phyloP scores from a whole-genome alignment of 371 early-diverging fungal genomes.

The Syncephalastrum contaminatum region DNA sequence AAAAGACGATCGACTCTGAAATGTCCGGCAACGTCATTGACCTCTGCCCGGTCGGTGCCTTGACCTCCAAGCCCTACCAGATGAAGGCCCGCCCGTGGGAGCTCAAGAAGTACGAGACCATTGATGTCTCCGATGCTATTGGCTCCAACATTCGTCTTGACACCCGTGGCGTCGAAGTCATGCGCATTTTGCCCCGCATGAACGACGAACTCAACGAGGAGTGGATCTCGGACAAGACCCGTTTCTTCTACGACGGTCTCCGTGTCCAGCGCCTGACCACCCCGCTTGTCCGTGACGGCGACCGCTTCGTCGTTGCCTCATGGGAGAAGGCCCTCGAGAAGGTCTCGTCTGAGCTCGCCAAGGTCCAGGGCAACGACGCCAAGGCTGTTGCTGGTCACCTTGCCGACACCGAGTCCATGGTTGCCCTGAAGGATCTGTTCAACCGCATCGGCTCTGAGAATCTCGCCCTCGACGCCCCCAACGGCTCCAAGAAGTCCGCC shows the following conservation, averaged over 20 bases:
- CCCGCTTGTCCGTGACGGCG: slow-evolving; percentile 85
- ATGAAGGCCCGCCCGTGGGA: slow-evolving; percentile 97
- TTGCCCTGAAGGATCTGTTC: slow-evolving; percentile 91
- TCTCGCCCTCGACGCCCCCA: slow-evolving; percentile 73
- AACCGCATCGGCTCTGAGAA: slow-evolving; percentile 87
- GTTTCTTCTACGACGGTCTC: slow-evolving; percentile 94
- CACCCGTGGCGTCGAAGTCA: slow-evolving; percentile 94
- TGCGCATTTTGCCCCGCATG: slow-evolving; percentile 92
- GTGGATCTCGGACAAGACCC: slow-evolving; percentile 98
- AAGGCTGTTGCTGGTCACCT: slow-evolving; percentile 92
- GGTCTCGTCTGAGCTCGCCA: slow-evolving; percentile 67
- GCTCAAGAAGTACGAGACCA: slow-evolving; percentile 91
- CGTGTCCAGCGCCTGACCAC: slow-evolving; percentile 93
- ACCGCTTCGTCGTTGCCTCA: slow-evolving; percentile 78
- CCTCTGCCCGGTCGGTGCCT: slow-evolving; percentile 97
- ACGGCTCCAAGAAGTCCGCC: slow-evolving; percentile 56
- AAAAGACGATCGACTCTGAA: slow-evolving; percentile 86
- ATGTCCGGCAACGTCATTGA: slow-evolving; percentile 98
- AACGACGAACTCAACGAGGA: slow-evolving; percentile 98
- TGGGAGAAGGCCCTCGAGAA: slow-evolving; percentile 87
- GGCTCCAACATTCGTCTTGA: slow-evolving; percentile 94
- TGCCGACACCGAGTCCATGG: slow-evolving; percentile 84
- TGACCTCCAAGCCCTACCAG: slow-evolving; percentile 95
- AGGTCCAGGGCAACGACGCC: slow-evolving; percentile 59
- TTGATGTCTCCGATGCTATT: slow-evolving; percentile 94